Evolutionary conservation across 441 rosid species (phyloP), one percentile per base, ranked within the genome.

Genomic region (Syzygium malaccense): DNA sequence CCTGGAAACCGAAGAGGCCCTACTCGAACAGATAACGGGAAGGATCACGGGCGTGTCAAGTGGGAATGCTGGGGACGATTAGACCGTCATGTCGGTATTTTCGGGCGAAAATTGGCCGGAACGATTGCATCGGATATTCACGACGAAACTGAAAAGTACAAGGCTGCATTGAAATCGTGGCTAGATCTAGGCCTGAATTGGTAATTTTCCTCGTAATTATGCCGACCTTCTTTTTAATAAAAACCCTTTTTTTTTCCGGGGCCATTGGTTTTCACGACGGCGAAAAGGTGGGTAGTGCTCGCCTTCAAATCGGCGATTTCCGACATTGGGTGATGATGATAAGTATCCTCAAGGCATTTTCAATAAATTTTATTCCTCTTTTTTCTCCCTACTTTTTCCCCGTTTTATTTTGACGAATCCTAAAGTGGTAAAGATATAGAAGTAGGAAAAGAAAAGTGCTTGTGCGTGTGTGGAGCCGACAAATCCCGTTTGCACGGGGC

Each of bases 1-100:
- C 6, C 5, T 6, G 9, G 7, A 3, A 41, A 28, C 0, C 14
- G 2, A 11, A 71, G 49, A 33, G 45, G 71, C 33, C 33, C 32
- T 14, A 6, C 71, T 14, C 1, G 17, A 37, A 71, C 13, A 33
- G 2, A 33, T 20, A 37, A 37, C 49, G 11, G 11, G 28, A 26
- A 45, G 48, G 7, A 53, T 53, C 54, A 14, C 17, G 12, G 3
- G 17, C 14, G 4, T 41, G 3, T 2, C n/a, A 0, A 23, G 14
- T 33, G 5, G 4, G 9, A 64, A 1, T 20, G 3, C 9, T 2
- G 0, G 2, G 9, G 3, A 37, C 37, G 83, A 37, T 9, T 0
- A 37, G 3, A 71, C 6, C 17, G 0, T 7, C 32, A 0, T 3
- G 4, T 2, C 14, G 14, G 32, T 3, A 37, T 37, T 71, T 37